phyloP scores from a whole-genome alignment of 352 stramenopile species.

The Phytophthora sojae region DNA sequence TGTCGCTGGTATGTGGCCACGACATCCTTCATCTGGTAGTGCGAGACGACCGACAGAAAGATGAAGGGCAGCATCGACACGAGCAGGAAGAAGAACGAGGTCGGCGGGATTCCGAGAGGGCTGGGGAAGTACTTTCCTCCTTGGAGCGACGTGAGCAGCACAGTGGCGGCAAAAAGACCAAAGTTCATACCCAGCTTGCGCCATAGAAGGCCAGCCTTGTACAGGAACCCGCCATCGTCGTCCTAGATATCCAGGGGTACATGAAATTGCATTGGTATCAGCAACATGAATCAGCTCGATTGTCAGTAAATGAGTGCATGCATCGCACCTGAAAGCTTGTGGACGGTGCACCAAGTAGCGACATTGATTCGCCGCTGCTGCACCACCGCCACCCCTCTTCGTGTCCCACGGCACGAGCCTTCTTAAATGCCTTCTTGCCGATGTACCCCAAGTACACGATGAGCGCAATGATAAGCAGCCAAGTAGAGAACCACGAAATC shows the following conservation, averaged over 20 bases:
- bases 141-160: conserved; percentile 91
- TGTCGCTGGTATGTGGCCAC: conserved; percentile 46
- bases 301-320: neutral
- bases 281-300: neutral
- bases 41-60: conserved; percentile 70
- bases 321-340: conserved; percentile 36
- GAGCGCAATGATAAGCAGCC: conserved; percentile 78
- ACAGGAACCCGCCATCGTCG: conserved; percentile 38
- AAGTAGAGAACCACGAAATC: conserved; percentile 89
- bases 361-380: conserved; percentile 35
- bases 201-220: conserved; percentile 47
- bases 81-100: conserved; percentile 83
- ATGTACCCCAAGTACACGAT: conserved; percentile 87
- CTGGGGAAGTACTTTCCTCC: conserved; percentile 85
- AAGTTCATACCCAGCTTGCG: conserved; percentile 79
- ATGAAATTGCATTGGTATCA: neutral
- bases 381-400: conserved; percentile 73
- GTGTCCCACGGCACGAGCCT: conserved; percentile 79
- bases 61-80: conserved; percentile 67
- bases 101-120: conserved; percentile 91
- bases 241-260: conserved; percentile 14
- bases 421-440: conserved; percentile 74
- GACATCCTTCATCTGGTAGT: conserved; percentile 59
- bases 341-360: conserved; percentile 40
- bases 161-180: conserved; percentile 79